Evolutionary conservation across 345 rosid species (phyloP).

Genomic region (Mangifera indica): DNA sequence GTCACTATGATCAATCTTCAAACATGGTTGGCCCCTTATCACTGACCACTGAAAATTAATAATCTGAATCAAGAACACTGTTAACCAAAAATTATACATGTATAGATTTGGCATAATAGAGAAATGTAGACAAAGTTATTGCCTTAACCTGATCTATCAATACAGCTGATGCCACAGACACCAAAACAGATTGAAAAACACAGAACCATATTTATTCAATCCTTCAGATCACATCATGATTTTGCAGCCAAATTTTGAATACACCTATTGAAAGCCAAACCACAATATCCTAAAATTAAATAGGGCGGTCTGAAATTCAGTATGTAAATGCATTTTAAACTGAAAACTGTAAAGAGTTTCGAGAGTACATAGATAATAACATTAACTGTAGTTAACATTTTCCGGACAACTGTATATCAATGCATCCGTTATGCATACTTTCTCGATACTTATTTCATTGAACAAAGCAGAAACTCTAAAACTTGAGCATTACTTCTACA

Average conservation of each 20-base stretch:
- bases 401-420: background rate
- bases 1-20: no score
- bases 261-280: background rate
- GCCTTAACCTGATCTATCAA: background rate
- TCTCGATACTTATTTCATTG: slow-evolving; percentile 6
- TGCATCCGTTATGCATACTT: slow-evolving; percentile 10
- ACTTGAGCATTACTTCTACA: background rate
- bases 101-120: background rate
- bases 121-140: background rate
- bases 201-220: background rate
- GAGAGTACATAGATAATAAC: background rate
- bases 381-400: background rate
- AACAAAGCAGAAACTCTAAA: slow-evolving; percentile 1
- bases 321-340: background rate
- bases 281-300: background rate
- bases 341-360: background rate
- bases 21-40: background rate
- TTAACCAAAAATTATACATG: background rate
- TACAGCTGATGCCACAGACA: background rate
- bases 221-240: background rate
- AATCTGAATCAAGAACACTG: background rate
- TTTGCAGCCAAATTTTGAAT: background rate
- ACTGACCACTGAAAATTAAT: background rate
- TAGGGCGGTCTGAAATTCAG: background rate
- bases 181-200: background rate